Evolutionary conservation across 805 yeast genomes (phyloP), one percentile per base, ranked within the genome.

Genomic region (Kodamaea hsintzibuensis): DNA sequence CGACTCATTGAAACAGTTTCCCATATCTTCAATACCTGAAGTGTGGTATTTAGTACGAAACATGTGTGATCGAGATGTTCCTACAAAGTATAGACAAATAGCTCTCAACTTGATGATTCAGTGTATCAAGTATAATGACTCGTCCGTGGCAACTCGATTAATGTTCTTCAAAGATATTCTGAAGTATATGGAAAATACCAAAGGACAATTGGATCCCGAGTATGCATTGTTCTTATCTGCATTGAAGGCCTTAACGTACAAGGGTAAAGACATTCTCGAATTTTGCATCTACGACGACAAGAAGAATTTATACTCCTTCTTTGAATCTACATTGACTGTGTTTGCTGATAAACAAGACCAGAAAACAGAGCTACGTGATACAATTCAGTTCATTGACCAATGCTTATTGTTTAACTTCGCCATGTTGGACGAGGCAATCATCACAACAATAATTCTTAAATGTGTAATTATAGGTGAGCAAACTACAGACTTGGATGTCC

Each of bases 41-140:
- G 76, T 89, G 1, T 90, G 97, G 97, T 83, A 85, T 65, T 70
- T 84, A 50, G 85, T 87, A 0, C 72, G 81, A 55, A 82, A 78
- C 49, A 68, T 86, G 65, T 75, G 88, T 49, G 71, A 72, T 6
- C 72, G 69, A 14, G 66, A 74, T 2, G 69, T 86, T 25, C 66
- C 63, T 38, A 54, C 70, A 2, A 52, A 61, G 17, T 62, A 67
- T 14, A 57, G 80, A 54, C 68, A 78, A 33, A 78, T 80, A 0
- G 84, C 85, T 0, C 66, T 89, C 35, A 66, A 74, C 14, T 70
- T 91, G 19, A 66, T 89, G 62, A 62, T 69, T 6, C 74, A 76
- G 49, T 87, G 96, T 66, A 82, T 87, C 7, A 62, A 66, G 17
- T 72, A 77, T 38, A 84, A 83, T 55, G 85, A 82, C 42, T 70